Evolutionary conservation across 139 green algal genomes (phyloP).

Genomic region (Asterochloris erici): DNA sequence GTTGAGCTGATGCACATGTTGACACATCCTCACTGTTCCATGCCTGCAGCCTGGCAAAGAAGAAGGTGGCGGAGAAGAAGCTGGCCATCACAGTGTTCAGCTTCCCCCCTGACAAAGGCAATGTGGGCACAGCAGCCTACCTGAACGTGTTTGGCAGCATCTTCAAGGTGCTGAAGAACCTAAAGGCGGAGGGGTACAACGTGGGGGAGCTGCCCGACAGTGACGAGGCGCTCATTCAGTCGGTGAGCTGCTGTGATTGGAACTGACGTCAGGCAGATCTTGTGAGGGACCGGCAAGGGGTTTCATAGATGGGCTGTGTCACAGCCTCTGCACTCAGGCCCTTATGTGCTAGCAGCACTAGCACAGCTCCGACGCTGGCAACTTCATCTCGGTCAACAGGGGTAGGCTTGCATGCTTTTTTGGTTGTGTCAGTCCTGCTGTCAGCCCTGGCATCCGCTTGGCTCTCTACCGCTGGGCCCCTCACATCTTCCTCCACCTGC

Average conservation of each 20-base stretch:
- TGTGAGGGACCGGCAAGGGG: background rate
- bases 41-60: constrained; percentile 68
- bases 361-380: background rate
- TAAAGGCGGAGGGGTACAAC: constrained; percentile 89
- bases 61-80: constrained; percentile 94
- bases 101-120: constrained; percentile 99
- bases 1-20: no score
- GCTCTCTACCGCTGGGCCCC: no score
- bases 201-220: constrained; percentile 78
- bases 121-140: constrained; percentile 98
- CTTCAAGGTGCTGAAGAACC: constrained; percentile 79
- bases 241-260: constrained; percentile 1
- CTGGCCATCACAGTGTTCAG: constrained; percentile 97
- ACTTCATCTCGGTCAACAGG: background rate
- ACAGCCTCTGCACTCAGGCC: background rate
- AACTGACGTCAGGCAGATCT: background rate
- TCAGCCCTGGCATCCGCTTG: no score
- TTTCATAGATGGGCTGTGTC: background rate
- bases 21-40: background rate
- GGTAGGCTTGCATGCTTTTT: no score
- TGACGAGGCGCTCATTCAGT: constrained; percentile 85
- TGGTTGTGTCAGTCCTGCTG: no score
- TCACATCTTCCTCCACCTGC: no score
- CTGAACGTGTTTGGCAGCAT: constrained; percentile 99
- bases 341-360: no score